A percentile compares a stretch with the other conserved stretches of the same genome.
Evolutionary conservation across 208 protist genomes (phyloP).

Genomic region (Trypanosoma rangeli): DNA sequence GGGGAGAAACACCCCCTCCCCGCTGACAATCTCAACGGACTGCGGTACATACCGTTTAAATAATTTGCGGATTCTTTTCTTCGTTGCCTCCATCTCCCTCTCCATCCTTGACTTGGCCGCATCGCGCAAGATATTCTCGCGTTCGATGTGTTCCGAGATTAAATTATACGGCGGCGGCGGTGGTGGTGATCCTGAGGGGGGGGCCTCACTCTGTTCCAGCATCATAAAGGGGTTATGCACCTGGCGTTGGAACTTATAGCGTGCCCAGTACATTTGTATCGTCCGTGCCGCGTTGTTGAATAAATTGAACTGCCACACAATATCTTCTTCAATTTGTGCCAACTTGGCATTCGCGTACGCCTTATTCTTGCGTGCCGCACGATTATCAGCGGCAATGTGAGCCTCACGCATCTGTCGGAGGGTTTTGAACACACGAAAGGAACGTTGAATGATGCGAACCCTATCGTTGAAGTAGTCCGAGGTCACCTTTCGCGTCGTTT

Average conservation of each 20-base stretch:
- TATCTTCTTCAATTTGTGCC: constrained; percentile 39
- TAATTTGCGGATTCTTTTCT: not conserved
- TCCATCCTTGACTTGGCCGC: constrained; percentile 23
- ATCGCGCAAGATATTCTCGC: constrained; percentile 39
- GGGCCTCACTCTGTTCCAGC: not conserved
- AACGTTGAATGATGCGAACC: constrained; percentile 62
- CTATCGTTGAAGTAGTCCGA: constrained; percentile 65
- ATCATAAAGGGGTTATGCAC: not conserved
- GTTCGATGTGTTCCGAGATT: constrained; percentile 52
- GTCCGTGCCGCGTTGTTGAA: constrained; percentile 59
- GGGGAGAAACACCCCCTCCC: constrained; percentile 5
- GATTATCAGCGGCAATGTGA: constrained; percentile 11
- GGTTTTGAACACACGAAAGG: constrained; percentile 67
- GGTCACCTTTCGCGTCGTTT: constrained; percentile 50
- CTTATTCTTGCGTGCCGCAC: constrained; percentile 29
- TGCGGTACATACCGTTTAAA: constrained; percentile 10
- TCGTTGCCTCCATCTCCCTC: constrained; percentile 18
- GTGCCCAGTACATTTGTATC: constrained; percentile 77
- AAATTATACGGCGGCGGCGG: constrained; percentile 55
- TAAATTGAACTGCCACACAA: constrained; percentile 68
- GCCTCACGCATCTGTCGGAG: constrained; percentile 39
- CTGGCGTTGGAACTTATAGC: constrained; percentile 34
- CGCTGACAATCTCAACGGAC: constrained; percentile 19
- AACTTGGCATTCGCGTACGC: constrained; percentile 44
- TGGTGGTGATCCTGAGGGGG: not conserved